Base-by-base conservation (phyloP, 2,329 filamentous ascomycete species). In the Aspergillus sp. region DNA sequence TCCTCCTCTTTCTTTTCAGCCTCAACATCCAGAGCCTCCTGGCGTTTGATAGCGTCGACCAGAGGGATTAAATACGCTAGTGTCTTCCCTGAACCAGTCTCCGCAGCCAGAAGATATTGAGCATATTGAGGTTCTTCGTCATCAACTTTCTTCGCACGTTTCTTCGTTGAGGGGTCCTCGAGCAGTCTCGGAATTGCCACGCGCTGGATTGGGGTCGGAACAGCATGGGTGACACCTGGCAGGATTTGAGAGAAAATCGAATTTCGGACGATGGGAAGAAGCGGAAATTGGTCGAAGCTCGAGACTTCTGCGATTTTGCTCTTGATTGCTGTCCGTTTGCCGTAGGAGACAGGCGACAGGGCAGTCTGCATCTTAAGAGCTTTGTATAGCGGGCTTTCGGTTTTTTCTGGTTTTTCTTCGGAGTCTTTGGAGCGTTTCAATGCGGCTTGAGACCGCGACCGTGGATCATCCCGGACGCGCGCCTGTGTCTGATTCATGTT, bases 1-100 rank as follows among this genome's bases (percentile, higher is more conserved):
- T 82, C 81, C 43, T 84, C 80, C 6, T 54, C 6, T 12, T 80
- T 63, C 43, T 80, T 78, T 63, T 87, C 82, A 59, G 86, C 86
- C 2, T 84, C 80, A 55, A 85, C 81, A 62, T 92, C 88, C 12
- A 78, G 73, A 0, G 80, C 79, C 69, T 93, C 90, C 6, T 86
- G 86, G 35, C 85, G 79, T 77, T 99, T 99, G 67, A 99, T 75
- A 8, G 90, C 90, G 75, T 99, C 87, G 52, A 99, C 81, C 15
- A 88, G 83, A 0, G 95, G 96, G 5, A 97, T 76, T 5, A 98
- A 79, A 70, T 99, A 99, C 8, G 95, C 91, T 61, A 99, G 80
- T 1, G 95, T 99, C 80, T 99, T 99, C 59, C 95, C 95, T 0
- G 95, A 98, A 12, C 95, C 95, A 0, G 95, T 99, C 79, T 99